Base-by-base conservation (phyloP, 2,329 filamentous ascomycete species). In the Aspergillus sp. region DNA sequence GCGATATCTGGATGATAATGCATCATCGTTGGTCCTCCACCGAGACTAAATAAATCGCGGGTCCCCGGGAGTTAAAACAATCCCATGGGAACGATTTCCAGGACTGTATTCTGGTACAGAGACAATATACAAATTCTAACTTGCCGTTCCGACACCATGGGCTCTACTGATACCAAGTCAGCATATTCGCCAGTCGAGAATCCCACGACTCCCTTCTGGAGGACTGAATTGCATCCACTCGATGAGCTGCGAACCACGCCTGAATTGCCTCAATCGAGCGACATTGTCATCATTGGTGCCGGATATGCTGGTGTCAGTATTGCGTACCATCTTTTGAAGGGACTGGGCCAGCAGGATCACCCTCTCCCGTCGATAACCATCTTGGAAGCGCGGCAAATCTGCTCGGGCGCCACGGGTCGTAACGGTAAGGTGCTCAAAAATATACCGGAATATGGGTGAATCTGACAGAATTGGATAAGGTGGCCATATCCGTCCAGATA, bases 261-360 rank as follows among this genome's bases (percentile, higher is more conserved):
- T 8, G 39, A 49, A 29, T 54, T 77, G 0, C 74, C 73, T 0
- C 40, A 52, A 0, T 48, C 67, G 29, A 65, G 62, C 29, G 73
- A 77, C 41, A 67, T 77, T 43, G 63, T 70, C 10, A 69, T 77
- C 34, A 65, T 77, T 6, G 75, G 74, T 0, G 68, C 70, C 9
- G 75, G 75, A 0, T 74, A 69, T 45, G 63, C 73, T 4, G 74
- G 75, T 2, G 66, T 68, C 0, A 65, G 67, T 1, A 65, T 70
- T 4, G 69, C 68, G 0, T 73, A 73, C 40, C 68, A 77, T 48
- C 63, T 72, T 4, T 49, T 68, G 8, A 60, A 65, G 29, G 46
- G 56, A 35, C 47, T 51, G 27, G 48, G 39, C 7, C 38, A 42
- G 26, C 32, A 56, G 1, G 47, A 48, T 26, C 51, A 57, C 27